Conservation (phyloP, 2,329 filamentous ascomycete genomes). For the Apiospora kogelbergensis region DNA sequence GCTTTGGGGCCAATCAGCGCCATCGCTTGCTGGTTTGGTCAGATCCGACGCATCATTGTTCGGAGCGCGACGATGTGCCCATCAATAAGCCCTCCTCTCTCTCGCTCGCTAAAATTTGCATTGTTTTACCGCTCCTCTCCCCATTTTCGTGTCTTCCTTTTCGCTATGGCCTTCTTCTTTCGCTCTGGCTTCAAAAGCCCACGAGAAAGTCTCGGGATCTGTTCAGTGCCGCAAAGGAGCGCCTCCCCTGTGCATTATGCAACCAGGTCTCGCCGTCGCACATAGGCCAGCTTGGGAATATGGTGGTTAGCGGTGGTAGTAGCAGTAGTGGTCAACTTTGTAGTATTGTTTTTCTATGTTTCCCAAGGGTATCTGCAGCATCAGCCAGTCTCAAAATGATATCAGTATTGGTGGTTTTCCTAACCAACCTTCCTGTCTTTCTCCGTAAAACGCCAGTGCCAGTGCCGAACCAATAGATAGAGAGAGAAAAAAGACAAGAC, state of each 20-base stretch:
- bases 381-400: constrained; percentile 1
- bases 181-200: neutral
- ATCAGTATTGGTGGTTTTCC: neutral
- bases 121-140: neutral
- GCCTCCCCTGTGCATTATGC: neutral
- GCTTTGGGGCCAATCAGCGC: neutral
- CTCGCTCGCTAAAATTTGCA: neutral
- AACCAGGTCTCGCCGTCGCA: too few species aligned
- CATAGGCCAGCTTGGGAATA: neutral
- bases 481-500: neutral
- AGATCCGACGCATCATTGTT: constrained; percentile 1
- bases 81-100: neutral
- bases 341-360: constrained; percentile 1
- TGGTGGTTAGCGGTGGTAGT: neutral
- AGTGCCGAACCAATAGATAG: neutral
- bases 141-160: neutral
- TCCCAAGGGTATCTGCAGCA: constrained; percentile 1
- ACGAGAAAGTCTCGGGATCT: neutral
- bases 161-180: too few species aligned
- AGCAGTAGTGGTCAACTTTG: neutral
- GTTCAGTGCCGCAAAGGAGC: neutral
- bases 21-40: neutral
- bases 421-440: constrained; percentile 1
- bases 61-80: neutral
- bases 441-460: constrained; percentile 5